These are phyloP conservation scores for Sungouiella blattae DNA, from an alignment of 805 yeast species.

Conservation along the genomic window DNA sequence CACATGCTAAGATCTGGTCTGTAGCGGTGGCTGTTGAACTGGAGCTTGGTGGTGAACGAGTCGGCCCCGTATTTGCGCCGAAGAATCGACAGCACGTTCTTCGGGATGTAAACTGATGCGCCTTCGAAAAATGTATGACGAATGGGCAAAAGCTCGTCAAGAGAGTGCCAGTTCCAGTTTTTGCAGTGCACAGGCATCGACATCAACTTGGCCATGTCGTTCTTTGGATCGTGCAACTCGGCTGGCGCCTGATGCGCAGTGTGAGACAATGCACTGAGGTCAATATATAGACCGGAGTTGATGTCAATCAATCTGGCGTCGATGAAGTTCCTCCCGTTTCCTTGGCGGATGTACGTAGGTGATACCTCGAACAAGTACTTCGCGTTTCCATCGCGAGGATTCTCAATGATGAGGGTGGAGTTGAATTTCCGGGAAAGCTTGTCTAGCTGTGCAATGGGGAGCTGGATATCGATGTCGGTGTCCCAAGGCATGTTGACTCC, in stretches of 20 bases:
- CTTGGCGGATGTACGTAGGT: conserved; percentile 19
- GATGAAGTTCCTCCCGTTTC: conserved; percentile 18
- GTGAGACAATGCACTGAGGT: conserved; percentile 14
- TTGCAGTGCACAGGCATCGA: conserved; percentile 34
- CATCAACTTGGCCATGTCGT: conserved; percentile 2
- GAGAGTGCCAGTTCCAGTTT: conserved; percentile 37
- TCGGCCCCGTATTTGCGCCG: conserved; percentile 29
- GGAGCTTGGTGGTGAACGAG: conserved; percentile 25
- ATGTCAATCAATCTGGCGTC: conserved; percentile 23
- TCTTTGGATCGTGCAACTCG: conserved; percentile 1
- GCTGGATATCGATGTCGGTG: conserved; percentile 17
- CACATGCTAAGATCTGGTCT: conserved; percentile 43
- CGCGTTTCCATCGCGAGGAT: conserved; percentile 17
- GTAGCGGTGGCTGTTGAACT: conserved; percentile 32
- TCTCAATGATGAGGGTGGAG: conserved; percentile 13
- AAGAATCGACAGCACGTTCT: conserved; percentile 28
- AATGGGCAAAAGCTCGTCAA: conserved; percentile 33
- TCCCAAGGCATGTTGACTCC: conserved; percentile 20
- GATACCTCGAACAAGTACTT: conserved; percentile 18
- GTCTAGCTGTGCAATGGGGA: conserved; percentile 16
- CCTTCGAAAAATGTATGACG: conserved; percentile 37
- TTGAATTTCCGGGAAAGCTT: conserved; percentile 11
- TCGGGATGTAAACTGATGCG: conserved; percentile 32
- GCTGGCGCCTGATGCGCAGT: conserved; percentile 10
- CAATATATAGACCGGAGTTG: conserved; percentile 36